Conservation (phyloP, 1,139 yeast genomes). For the Kodamaea sp. region DNA sequence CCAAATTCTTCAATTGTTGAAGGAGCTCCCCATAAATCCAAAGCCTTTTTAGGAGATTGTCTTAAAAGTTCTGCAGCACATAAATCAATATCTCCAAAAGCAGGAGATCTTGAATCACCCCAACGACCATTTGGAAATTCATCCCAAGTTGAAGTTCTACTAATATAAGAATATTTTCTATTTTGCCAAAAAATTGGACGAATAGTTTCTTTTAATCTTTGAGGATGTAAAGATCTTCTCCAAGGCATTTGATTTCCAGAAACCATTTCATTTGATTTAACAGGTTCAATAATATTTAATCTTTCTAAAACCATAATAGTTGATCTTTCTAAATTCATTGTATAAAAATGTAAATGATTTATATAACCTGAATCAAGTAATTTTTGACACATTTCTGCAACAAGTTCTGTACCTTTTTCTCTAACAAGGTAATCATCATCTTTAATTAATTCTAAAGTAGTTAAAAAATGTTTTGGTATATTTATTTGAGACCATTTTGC, state of each 20-base stretch:
- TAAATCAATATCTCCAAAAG: constrained; percentile 81
- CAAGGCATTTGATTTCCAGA: constrained; percentile 62
- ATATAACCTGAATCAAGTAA: constrained; percentile 69
- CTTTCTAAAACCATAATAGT: constrained; percentile 84
- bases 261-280: constrained; percentile 38
- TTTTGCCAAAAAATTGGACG: constrained; percentile 97
- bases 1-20: constrained; percentile 54
- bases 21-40: constrained; percentile 88
- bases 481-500: constrained; percentile 90
- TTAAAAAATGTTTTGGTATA: constrained; percentile 72
- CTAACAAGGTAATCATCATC: constrained; percentile 90
- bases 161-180: constrained; percentile 83
- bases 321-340: constrained; percentile 92
- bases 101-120: constrained; percentile 94
- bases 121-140: constrained; percentile 94
- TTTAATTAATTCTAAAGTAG: constrained; percentile 73
- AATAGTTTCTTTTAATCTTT: constrained; percentile 75
- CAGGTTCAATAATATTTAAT: constrained; percentile 53
- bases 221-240: constrained; percentile 85
- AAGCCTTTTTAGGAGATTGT: constrained; percentile 76
- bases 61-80: constrained; percentile 75
- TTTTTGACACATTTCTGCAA: constrained; percentile 78
- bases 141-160: constrained; percentile 92
- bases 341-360: constrained; percentile 88
- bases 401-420: constrained; percentile 77